Percentiles rank a stretch among this genome's conserved stretches.
Evolutionary conservation across 78 protist species (phyloP).

Genomic region (Dictyostelium citrinum): DNA sequence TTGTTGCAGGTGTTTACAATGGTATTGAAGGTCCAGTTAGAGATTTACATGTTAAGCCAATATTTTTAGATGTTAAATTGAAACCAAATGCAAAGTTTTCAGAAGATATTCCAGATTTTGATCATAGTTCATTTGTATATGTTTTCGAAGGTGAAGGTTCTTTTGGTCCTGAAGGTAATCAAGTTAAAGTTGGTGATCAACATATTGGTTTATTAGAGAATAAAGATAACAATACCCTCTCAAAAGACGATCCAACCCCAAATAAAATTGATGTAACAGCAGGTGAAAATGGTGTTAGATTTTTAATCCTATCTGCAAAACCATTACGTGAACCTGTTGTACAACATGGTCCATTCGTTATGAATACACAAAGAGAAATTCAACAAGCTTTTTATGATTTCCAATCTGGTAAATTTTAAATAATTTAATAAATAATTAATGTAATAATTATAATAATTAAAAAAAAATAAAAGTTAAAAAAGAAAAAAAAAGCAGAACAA

Average conservation of each 20-base stretch:
- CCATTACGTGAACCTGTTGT: constrained; percentile 84
- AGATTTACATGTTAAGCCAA: constrained; percentile 13
- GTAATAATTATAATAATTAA: neutral
- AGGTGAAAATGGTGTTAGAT: constrained; percentile 40
- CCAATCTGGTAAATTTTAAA: constrained; percentile 43
- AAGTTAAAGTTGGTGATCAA: neutral
- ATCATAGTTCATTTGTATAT: constrained; percentile 44
- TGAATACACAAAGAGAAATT: constrained; percentile 89
- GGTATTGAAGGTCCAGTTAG: constrained; percentile 21
- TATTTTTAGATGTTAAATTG: constrained; percentile 53
- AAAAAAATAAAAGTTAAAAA: neutral
- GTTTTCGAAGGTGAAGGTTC: constrained; percentile 34
- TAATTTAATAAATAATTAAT: no score
- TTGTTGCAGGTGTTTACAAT: constrained; percentile 55
- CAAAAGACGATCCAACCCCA: neutral
- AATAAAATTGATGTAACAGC: constrained; percentile 8
- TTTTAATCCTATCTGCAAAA: constrained; percentile 72
- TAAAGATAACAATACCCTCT: neutral
- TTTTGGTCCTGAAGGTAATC: constrained; percentile 34
- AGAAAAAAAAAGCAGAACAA: no score
- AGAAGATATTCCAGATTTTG: constrained; percentile 19
- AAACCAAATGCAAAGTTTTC: constrained; percentile 2
- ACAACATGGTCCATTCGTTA: constrained; percentile 89
- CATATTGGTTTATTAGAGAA: constrained; percentile 15
- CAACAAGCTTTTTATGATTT: constrained; percentile 82